Evolutionary conservation across 140 eudicot genomes (phyloP).

Genomic region (Cichorium intybus): DNA sequence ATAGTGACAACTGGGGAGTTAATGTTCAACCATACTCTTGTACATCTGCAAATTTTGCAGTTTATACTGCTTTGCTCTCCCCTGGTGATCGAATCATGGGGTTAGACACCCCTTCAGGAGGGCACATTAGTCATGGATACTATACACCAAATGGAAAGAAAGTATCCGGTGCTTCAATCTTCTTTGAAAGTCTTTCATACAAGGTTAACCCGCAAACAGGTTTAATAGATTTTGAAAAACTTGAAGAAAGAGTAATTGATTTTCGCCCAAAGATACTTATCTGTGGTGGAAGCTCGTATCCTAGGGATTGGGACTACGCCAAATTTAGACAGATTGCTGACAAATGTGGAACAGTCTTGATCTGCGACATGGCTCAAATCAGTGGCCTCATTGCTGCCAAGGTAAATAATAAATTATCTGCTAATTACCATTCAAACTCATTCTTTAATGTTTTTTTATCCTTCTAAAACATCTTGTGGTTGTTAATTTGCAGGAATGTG

Average conservation of each 20-base stretch:
- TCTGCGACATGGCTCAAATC: conserved; percentile 92
- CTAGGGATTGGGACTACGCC: conserved; percentile 89
- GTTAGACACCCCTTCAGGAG: conserved; percentile 90
- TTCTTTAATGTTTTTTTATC: conserved; percentile 13
- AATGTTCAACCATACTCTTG: conserved; percentile 97
- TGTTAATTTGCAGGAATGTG: conserved; percentile 64
- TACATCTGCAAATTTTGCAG: conserved; percentile 92
- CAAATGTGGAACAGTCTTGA: conserved; percentile 69
- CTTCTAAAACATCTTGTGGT: conserved; percentile 13
- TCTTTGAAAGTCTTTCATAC: conserved; percentile 82
- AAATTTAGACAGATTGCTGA: conserved; percentile 82
- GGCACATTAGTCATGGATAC: conserved; percentile 86
- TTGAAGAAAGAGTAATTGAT: conserved; percentile 89
- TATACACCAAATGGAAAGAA: conserved; percentile 87
- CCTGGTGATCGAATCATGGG: conserved; percentile 98
- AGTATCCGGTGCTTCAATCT: conserved; percentile 92
- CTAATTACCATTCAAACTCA: neutral
- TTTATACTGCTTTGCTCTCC: conserved; percentile 72
- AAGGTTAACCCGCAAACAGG: conserved; percentile 86
- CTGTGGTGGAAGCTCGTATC: conserved; percentile 96
- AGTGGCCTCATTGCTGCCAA: conserved; percentile 97
- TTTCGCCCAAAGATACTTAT: conserved; percentile 94
- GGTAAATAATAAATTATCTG: conserved; percentile 47
- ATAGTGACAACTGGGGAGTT: conserved; percentile 80
- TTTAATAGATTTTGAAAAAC: conserved; percentile 75